phyloP scores from a whole-genome alignment of 306 rosid genomes.

The Mimosa bimucronata region DNA sequence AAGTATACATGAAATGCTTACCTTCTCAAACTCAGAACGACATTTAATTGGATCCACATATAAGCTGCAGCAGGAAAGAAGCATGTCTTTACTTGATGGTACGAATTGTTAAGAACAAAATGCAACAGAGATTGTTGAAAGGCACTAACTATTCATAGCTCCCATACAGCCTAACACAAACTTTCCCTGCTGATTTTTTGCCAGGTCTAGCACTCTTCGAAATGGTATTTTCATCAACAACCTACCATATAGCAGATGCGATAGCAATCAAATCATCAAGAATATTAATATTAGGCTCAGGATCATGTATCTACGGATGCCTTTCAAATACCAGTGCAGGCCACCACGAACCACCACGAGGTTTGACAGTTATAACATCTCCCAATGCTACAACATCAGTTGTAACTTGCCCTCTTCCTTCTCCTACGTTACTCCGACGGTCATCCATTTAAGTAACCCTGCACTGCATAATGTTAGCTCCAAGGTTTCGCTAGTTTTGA shows the following conservation, averaged over 20 bases:
- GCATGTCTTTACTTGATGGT: background rate
- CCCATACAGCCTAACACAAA: constrained; percentile 78
- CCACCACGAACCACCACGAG: constrained; percentile 64
- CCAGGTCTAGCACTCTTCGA: constrained; percentile 41
- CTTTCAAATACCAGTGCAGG: constrained; percentile 63
- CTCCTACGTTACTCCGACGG: constrained; percentile 29
- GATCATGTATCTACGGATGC: constrained; percentile 1
- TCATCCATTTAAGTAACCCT: constrained; percentile 21
- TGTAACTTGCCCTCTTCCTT: constrained; percentile 25
- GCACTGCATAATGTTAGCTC: constrained; percentile 27
- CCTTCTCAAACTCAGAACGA: constrained; percentile 56
- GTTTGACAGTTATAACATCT: constrained; percentile 33
- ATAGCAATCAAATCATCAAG: constrained; percentile 9
- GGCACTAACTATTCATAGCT: constrained; percentile 56
- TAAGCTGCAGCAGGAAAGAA: constrained; percentile 48
- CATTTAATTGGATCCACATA: constrained; percentile 66
- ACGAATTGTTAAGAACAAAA: constrained; percentile 15
- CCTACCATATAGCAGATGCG: constrained; percentile 48
- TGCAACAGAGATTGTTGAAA: constrained; percentile 15
- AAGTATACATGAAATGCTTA: constrained; percentile 35
- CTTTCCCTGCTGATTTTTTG: constrained; percentile 34
- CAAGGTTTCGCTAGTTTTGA: background rate
- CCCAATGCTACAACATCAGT: constrained; percentile 32
- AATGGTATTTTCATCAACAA: constrained; percentile 54
- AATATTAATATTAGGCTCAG: background rate